Evolutionary conservation across 148 eudicot species (phyloP).

Genomic region (Spergularia marina): DNA sequence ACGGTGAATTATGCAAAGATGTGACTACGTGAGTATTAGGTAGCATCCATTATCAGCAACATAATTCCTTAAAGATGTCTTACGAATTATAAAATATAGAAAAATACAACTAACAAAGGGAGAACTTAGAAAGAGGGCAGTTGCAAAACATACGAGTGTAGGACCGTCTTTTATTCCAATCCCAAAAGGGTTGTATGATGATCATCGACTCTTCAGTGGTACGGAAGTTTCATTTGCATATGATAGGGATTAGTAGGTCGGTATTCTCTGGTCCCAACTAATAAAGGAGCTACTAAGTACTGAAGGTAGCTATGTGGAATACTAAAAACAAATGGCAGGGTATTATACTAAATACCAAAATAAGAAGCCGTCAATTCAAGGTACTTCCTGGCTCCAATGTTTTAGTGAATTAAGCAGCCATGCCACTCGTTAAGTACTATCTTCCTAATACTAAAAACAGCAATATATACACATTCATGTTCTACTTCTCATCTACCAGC

Average conservation of each 20-base stretch:
- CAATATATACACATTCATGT: too few relatives aligned
- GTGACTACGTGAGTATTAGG: slow-evolving; percentile 6
- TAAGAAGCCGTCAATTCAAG: not conserved
- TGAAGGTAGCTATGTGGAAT: not conserved
- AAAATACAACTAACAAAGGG: not conserved
- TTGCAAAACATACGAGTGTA: not conserved
- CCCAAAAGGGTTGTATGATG: not conserved
- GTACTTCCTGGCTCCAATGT: too few relatives aligned
- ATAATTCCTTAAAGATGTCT: not conserved
- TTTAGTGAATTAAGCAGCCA: too few relatives aligned
- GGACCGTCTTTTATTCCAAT: not conserved
- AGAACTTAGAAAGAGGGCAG: not conserved
- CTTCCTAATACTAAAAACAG: too few relatives aligned
- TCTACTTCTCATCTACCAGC: too few relatives aligned
- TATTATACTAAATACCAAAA: not conserved
- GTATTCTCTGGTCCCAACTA: not conserved
- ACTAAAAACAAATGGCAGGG: not conserved
- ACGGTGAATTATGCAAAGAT: slow-evolving; percentile 9
- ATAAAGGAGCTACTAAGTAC: not conserved
- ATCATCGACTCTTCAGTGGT: slow-evolving; percentile 1
- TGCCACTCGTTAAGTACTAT: too few relatives aligned
- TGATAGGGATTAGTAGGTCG: slow-evolving; percentile 4
- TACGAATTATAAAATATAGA: not conserved
- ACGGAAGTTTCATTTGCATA: not conserved
- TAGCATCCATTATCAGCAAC: slow-evolving; percentile 11